Conservation (phyloP, 164 flowering plant species). For the Aristolochia contorta region DNA sequence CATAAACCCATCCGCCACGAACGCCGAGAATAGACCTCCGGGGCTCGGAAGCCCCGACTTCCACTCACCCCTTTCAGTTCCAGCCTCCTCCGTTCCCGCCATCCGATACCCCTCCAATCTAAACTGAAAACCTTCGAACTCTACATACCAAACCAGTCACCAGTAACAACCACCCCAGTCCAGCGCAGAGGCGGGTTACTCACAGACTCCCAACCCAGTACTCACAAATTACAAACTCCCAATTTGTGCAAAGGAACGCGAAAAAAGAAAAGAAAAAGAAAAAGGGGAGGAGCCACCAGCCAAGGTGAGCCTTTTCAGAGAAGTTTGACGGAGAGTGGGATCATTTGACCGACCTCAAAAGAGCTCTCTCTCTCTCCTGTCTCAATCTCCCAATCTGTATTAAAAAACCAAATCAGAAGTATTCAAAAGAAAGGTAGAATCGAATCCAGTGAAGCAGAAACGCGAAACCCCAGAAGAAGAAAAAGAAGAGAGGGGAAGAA, state of each 20-base stretch:
- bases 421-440: no score
- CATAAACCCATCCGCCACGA: slow-evolving; percentile 6
- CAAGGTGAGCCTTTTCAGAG: slow-evolving; percentile 2
- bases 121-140: not conserved
- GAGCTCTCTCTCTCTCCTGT: slow-evolving; percentile 1
- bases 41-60: slow-evolving; percentile 14
- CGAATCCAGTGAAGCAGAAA: no score
- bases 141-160: no score
- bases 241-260: no score
- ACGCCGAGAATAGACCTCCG: slow-evolving; percentile 9
- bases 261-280: not conserved
- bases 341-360: slow-evolving; percentile 15
- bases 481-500: no score
- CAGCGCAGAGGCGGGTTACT: no score
- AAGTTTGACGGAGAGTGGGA: slow-evolving; percentile 13
- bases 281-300: not conserved
- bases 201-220: no score
- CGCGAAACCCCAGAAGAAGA: no score
- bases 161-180: no score
- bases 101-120: slow-evolving; percentile 6
- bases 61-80: slow-evolving; percentile 13
- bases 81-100: slow-evolving; percentile 16
- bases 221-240: no score
- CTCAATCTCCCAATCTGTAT: no score
- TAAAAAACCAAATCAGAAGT: no score